phyloP scores from a whole-genome alignment of 352 stramenopile species.

The Pythium brachiatum region DNA sequence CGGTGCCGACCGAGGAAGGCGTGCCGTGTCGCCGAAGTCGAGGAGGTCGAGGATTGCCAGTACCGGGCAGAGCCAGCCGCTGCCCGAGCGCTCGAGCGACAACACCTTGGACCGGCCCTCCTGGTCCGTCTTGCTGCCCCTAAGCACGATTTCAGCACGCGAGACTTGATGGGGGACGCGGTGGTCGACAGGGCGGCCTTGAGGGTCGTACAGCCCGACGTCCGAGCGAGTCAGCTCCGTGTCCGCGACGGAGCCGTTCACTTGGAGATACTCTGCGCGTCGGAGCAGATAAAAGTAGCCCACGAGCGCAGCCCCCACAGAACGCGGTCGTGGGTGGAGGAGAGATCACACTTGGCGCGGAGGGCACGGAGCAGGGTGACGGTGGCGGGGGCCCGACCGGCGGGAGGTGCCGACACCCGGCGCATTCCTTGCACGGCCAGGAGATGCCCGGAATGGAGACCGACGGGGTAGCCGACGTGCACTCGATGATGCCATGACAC shows the following conservation, averaged over 20 bases:
- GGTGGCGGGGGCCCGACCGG: slow-evolving; percentile 19
- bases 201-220: too few species aligned
- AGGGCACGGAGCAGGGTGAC: slow-evolving; percentile 20
- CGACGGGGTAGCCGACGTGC: slow-evolving; percentile 20
- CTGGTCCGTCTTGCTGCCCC: slow-evolving; percentile 26
- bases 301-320: slow-evolving; percentile 27
- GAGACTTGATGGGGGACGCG: too few species aligned
- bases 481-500: slow-evolving; percentile 30
- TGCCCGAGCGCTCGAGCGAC: background rate
- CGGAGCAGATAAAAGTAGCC: slow-evolving; percentile 14
- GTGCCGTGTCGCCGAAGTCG: too few species aligned
- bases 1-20: too few species aligned
- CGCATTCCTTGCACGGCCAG: slow-evolving; percentile 29
- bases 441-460: slow-evolving; percentile 19
- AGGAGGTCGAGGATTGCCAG: background rate
- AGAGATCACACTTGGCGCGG: slow-evolving; percentile 20
- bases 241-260: slow-evolving; percentile 7
- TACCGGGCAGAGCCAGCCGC: slow-evolving; percentile 3
- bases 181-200: too few species aligned
- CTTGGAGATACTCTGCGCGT: slow-evolving; percentile 17
- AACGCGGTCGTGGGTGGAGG: slow-evolving; percentile 26
- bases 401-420: slow-evolving; percentile 12
- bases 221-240: too few species aligned
- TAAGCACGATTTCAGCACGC: too few species aligned
- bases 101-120: background rate